A percentile compares a stretch with the other conserved stretches of the same genome.
Evolutionary conservation across 805 yeast species (phyloP).

Genomic region (Pichia occidentalis): DNA sequence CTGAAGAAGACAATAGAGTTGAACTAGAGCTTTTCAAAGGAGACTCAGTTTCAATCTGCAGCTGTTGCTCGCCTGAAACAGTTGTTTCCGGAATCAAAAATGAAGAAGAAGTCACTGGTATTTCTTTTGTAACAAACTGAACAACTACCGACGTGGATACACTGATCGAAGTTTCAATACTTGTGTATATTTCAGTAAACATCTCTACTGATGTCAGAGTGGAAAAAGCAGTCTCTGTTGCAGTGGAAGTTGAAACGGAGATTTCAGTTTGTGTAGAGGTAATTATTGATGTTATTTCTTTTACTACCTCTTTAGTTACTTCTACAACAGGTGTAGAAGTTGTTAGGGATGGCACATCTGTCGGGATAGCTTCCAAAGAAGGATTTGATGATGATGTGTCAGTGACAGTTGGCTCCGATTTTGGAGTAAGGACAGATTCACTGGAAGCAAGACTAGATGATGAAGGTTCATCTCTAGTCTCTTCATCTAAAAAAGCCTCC

Average conservation of each 20-base stretch:
- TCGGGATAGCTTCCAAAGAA: neutral
- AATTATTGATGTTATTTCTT: constrained; percentile 11
- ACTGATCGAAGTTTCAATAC: constrained; percentile 2
- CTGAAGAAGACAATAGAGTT: neutral
- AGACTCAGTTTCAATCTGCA: neutral
- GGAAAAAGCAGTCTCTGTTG: constrained; percentile 11
- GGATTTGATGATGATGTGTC: neutral
- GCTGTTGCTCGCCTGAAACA: neutral
- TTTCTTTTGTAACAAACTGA: constrained; percentile 2
- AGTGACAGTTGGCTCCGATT: constrained; percentile 1
- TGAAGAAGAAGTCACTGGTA: neutral
- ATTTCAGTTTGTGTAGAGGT: neutral
- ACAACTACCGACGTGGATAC: constrained; percentile 4
- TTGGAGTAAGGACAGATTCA: neutral
- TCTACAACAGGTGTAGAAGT: constrained; percentile 1
- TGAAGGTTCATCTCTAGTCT: neutral
- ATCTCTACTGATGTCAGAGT: constrained; percentile 9
- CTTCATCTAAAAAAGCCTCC: neutral
- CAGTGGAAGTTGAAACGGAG: neutral
- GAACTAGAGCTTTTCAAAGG: no score
- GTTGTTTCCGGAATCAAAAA: neutral
- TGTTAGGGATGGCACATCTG: neutral
- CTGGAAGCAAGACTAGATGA: neutral
- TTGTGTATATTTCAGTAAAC: constrained; percentile 10
- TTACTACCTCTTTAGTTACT: constrained; percentile 11